Evolutionary conservation across 2,329 filamentous ascomycete genomes (phyloP).

Genomic region (Fonsecaea pedrosoi): DNA sequence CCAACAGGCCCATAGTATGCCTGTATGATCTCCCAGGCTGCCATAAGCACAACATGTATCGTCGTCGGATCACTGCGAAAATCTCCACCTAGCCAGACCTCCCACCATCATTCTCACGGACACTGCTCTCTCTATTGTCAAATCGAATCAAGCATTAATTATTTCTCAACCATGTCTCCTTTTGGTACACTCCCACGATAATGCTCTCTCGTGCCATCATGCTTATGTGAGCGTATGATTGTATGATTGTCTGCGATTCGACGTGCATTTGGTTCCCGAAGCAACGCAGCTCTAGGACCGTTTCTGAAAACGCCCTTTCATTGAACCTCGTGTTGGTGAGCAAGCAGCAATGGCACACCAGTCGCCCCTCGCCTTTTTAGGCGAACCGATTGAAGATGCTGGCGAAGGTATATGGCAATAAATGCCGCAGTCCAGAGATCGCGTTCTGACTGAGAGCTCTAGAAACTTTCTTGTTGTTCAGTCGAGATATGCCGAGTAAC

Average conservation of each 20-base stretch:
- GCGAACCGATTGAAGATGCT: slow-evolving; percentile 44
- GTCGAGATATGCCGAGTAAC: slow-evolving; percentile 73
- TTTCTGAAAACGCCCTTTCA: background rate
- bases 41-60: slow-evolving; percentile 9
- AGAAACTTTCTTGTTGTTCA: slow-evolving; percentile 92
- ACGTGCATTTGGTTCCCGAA: background rate
- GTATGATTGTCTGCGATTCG: background rate
- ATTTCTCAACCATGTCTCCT: slow-evolving; percentile 1
- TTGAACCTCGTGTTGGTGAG: background rate
- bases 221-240: background rate
- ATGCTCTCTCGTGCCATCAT: background rate
- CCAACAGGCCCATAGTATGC: background rate
- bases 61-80: background rate
- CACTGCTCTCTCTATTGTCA: background rate
- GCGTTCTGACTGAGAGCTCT: slow-evolving; percentile 22
- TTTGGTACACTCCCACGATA: background rate
- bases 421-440: background rate
- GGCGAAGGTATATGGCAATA: slow-evolving; percentile 62
- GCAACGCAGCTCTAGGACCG: background rate
- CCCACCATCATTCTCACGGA: background rate
- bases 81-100: background rate
- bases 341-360: slow-evolving; percentile 20
- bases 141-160: background rate
- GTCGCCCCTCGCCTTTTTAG: slow-evolving; percentile 31
- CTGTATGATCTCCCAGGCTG: background rate